Evolutionary conservation across 2,329 filamentous ascomycete species (phyloP), one percentile per base, ranked within the genome.

Genomic region (Trichoderma lentiforme): DNA sequence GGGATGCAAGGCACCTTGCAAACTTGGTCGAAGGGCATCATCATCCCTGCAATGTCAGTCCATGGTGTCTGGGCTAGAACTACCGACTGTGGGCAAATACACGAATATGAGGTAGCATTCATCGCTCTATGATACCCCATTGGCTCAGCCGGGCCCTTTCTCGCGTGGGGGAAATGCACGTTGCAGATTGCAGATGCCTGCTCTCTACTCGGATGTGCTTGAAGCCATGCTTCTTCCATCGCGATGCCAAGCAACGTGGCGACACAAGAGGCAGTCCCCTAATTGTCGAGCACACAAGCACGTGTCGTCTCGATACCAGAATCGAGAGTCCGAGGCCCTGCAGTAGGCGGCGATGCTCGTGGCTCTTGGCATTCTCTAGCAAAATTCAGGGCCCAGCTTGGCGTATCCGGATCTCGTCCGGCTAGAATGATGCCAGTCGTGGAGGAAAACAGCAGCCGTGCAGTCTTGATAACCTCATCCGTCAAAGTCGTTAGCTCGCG

Each of bases 1-100:
- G 24, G 30, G 39, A 63, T 70, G 58, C 57, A 63, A 62, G 67
- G 57, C 58, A 63, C 56, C 34, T 60, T 57, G n/a, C n/a, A 36
- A 63, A 63, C 51, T 56, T 60, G 32, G 11, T 11, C 8, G 24
- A 30, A n/a, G 53, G 28, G 28, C 28, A 53, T 53, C 62, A 18
- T 4, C 43, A 65, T 65, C 62, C 30, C 39, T 65, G 62, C 28
- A 6, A 24, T 21, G 18, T n/a, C 18, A 21, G 21, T 24, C 7
- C n/a, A 65, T 34, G 14, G 30, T 12, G 43, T 15, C 43, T 14
- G 28, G 62, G 28, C 28, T 24, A 36, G n/a, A 34, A 34, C 21
- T 28, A 60, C 21, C 9, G 4, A 11, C 47, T 3, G 14, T 21
- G 18, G 57, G 36, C 24, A 3, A 26, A 65, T 18, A 53, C 32